Base-by-base conservation (phyloP, 164 flowering plant genomes). In the Platanus orientalis region DNA sequence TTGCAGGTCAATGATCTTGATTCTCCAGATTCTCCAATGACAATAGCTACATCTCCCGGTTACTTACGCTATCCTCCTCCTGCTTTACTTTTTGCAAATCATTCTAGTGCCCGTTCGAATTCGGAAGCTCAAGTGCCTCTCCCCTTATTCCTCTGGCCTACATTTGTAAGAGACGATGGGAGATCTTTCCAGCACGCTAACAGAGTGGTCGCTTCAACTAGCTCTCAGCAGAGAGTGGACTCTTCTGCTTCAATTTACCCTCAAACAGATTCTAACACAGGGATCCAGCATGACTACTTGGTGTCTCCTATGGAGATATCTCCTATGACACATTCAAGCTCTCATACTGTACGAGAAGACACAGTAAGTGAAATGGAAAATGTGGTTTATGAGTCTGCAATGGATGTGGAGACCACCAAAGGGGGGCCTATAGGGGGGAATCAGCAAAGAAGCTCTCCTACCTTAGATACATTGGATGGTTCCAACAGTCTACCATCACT, bases 1-100 rank as follows among this genome's bases (percentile, higher is more conserved):
- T 64, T 60, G 57, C 75, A 93, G 98, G 98, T 88, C 71, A 90
- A 85, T 79, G 98, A 93, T 67, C 88, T 88, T 53, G 92, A 93
- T 71, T 74, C 86, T 30, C 82, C 93, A 63, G 98, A 93, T 76
- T 81, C 92, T 55, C 75, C 90, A 39, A 84, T 93, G 90, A 78
- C 94, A 7, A 67, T 79, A 1, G 98, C 98, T 66, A 93, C 97
- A 49, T 88, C 87, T 57, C 80, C 74, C 29, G 91, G 96, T 57
- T 88, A 87, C 68, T 70, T 81, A 80, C 86, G 69, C 20, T 90
- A 88, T 75, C 97, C 97, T 56, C 90, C 98, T 58, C 96, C 97
- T 65, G 76, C 86, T 60, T 87, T 93, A 44, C 82, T 80, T 73
- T 58, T 88, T 65, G 83, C 97, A 30, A 81, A 83, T 62, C 89